phyloP scores from a whole-genome alignment of 306 rosid species.

The Cucurbita moschata region DNA sequence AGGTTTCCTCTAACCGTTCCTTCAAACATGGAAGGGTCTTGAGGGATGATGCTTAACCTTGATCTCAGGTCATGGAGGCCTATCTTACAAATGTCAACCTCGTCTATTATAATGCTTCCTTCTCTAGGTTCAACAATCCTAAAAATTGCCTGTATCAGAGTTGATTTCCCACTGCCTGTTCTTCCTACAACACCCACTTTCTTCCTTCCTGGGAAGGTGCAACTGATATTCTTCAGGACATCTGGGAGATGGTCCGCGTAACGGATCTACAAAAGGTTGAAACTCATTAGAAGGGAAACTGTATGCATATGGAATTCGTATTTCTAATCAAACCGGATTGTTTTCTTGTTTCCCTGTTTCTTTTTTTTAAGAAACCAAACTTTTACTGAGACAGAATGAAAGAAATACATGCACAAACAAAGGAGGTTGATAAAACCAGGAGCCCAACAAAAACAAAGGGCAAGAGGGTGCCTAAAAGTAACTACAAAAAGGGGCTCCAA shows the following conservation, averaged over 20 bases:
- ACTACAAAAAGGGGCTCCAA: neutral
- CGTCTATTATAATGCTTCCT: slow-evolving; percentile 71
- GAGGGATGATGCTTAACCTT: slow-evolving; percentile 89
- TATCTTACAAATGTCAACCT: slow-evolving; percentile 56
- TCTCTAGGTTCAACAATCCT: slow-evolving; percentile 80
- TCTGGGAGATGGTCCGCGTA: slow-evolving; percentile 89
- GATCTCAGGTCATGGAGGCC: slow-evolving; percentile 88
- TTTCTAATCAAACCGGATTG: neutral
- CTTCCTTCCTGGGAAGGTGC: slow-evolving; percentile 83
- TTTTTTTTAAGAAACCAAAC: too few relatives aligned
- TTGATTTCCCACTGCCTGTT: slow-evolving; percentile 93
- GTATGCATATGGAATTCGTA: neutral
- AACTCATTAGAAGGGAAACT: neutral
- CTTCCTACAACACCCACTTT: slow-evolving; percentile 93
- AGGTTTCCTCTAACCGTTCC: slow-evolving; percentile 86
- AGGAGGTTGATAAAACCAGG: neutral
- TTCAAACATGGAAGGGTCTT: slow-evolving; percentile 83
- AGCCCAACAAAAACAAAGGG: neutral
- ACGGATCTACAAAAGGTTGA: slow-evolving; percentile 43
- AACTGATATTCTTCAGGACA: slow-evolving; percentile 56
- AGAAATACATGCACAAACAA: neutral
- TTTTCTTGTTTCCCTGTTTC: too few relatives aligned
- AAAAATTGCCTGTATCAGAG: slow-evolving; percentile 86
- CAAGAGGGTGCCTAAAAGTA: neutral
- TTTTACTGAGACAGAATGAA: neutral